Percentiles rank a stretch among this genome's conserved stretches.
phyloP scores from a whole-genome alignment of 257 asterid species.

The Primulina eburnea region DNA sequence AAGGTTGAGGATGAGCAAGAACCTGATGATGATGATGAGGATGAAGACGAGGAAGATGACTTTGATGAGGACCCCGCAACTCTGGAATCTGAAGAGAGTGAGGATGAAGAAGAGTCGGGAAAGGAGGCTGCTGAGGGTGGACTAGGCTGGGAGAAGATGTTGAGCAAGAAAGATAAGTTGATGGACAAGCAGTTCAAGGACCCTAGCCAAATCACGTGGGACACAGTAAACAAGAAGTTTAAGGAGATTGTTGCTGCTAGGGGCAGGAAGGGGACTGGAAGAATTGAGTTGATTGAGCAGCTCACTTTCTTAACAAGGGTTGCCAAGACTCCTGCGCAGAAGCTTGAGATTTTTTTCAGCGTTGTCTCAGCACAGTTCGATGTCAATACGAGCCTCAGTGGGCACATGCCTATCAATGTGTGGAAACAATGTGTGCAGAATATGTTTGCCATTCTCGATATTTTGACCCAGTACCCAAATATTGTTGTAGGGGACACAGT shows the following conservation, averaged over 20 bases:
- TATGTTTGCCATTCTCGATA: conserved; percentile 66
- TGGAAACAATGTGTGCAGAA: conserved; percentile 92
- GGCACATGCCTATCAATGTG: conserved; percentile 94
- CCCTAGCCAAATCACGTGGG: conserved; percentile 93
- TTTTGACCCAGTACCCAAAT: conserved; percentile 71
- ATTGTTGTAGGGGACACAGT: conserved; percentile 89
- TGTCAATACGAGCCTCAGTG: conserved; percentile 74
- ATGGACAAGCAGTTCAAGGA: conserved; percentile 88
- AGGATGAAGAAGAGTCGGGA: conserved; percentile 42
- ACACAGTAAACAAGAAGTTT: conserved; percentile 81
- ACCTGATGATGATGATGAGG: conserved; percentile 59
- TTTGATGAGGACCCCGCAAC: conserved; percentile 44
- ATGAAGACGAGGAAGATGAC: conserved; percentile 45
- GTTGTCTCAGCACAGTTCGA: conserved; percentile 93
- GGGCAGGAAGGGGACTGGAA: conserved; percentile 94
- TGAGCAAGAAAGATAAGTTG: conserved; percentile 88
- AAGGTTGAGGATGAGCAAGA: conserved; percentile 57
- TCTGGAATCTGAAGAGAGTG: conserved; percentile 46
- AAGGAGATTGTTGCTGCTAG: conserved; percentile 87
- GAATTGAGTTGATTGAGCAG: conserved; percentile 86
- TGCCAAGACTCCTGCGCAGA: conserved; percentile 96
- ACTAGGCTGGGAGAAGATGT: conserved; percentile 73
- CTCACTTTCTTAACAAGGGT: conserved; percentile 88
- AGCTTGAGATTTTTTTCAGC: conserved; percentile 88
- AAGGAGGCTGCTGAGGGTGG: conserved; percentile 36